These are phyloP conservation scores for Phaeolepiota aurea DNA, from an alignment of 768 basidiomycete species.

Conservation along the genomic window DNA sequence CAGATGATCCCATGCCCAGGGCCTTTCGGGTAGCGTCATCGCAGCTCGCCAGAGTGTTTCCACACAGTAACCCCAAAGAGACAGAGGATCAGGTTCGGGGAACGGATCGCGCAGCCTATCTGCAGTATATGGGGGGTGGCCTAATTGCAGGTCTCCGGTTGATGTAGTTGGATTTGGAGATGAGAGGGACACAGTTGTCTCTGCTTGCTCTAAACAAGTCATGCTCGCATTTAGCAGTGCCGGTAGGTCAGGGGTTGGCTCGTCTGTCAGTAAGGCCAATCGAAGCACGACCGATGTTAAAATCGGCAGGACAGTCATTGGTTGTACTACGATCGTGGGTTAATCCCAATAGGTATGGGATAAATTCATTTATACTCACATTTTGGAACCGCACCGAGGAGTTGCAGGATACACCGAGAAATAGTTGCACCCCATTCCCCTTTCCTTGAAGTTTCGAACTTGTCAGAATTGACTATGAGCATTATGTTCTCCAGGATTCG, in stretches of 20 bases:
- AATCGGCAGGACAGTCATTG: conserved; percentile 3
- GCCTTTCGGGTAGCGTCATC: conserved; percentile 28
- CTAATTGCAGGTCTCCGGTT: conserved; percentile 1
- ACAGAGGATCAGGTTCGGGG: conserved; percentile 16
- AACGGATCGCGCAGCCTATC: conserved; percentile 26
- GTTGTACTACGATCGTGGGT: conserved; percentile 1
- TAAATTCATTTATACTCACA: not conserved
- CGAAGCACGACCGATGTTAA: conserved; percentile 24
- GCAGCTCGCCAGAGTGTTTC: conserved; percentile 48
- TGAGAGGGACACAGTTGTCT: conserved; percentile 12
- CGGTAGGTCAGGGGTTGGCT: conserved; percentile 15
- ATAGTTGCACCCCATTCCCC: conserved; percentile 56
- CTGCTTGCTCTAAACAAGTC: conserved; percentile 18
- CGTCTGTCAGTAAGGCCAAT: conserved; percentile 23
- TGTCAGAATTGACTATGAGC: conserved; percentile 36
- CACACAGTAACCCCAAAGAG: conserved; percentile 41
- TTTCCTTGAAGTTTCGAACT: conserved; percentile 42
- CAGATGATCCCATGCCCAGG: conserved; percentile 39
- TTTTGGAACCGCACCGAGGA: conserved; percentile 22
- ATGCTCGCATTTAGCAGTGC: conserved; percentile 20
- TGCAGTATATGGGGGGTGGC: conserved; percentile 22
- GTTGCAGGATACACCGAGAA: conserved; percentile 37
- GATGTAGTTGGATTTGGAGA: not conserved
- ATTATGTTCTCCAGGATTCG: conserved; percentile 61
- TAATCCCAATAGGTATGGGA: not conserved